Conservation (phyloP, 2,329 filamentous ascomycete species). For the Alternaria ventricosa region DNA sequence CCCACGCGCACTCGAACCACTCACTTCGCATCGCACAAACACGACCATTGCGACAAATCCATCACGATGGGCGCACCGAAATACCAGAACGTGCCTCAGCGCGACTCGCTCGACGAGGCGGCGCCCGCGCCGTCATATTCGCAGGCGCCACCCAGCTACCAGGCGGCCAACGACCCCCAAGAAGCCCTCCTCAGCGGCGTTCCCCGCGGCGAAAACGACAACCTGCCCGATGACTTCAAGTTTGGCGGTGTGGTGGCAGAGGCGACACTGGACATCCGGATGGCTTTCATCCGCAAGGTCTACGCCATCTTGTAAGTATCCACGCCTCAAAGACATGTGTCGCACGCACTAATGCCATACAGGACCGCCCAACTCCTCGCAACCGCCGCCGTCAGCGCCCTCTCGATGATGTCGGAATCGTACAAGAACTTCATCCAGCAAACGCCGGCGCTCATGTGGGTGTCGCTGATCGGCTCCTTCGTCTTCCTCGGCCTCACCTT, state of each 20-base stretch:
- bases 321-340: not conserved
- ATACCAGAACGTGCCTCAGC: conserved; percentile 82
- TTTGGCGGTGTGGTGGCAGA: conserved; percentile 94
- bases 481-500: conserved; percentile 48
- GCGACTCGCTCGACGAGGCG: conserved; percentile 79
- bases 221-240: conserved; percentile 97
- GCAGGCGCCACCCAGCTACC: conserved; percentile 83
- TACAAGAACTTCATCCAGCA: conserved; percentile 89
- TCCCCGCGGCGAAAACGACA: conserved; percentile 83
- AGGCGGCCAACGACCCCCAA: conserved; percentile 64
- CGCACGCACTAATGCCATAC: conserved; percentile 17
- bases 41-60: not conserved
- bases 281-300: conserved; percentile 96
- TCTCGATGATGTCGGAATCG: conserved; percentile 81
- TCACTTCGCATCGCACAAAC: not conserved
- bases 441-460: conserved; percentile 83
- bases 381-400: conserved; percentile 78
- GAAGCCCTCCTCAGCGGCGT: conserved; percentile 67
- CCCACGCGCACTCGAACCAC: not conserved
- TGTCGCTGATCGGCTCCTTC: conserved; percentile 66
- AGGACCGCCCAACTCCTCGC: conserved; percentile 88
- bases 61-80: conserved; percentile 75
- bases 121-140: conserved; percentile 58
- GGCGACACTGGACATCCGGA: conserved; percentile 92
- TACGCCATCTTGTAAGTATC: conserved; percentile 82